These are phyloP conservation scores for Acacia pycnantha DNA, from an alignment of 331 rosid species.

Conservation along the genomic window DNA sequence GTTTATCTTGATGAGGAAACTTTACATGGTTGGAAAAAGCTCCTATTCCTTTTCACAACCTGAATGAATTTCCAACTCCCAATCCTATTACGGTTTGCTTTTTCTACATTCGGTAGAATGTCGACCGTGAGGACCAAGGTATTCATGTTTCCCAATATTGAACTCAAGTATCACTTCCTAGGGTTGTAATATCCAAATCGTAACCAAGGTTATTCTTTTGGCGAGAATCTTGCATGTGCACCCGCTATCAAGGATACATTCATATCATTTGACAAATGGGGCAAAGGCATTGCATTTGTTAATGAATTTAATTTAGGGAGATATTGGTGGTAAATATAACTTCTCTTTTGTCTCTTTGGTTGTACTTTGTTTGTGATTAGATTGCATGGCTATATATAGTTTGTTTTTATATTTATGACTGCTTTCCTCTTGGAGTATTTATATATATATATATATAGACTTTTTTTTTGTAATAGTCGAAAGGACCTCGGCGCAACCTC, in stretches of 20 bases:
- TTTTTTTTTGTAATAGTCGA: conserved; percentile 48
- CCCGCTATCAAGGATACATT: too few species aligned
- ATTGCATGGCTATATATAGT: too few species aligned
- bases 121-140: conserved; percentile 43
- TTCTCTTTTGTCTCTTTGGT: too few species aligned
- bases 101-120: conserved; percentile 35
- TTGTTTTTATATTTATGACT: too few species aligned
- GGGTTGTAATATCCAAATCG: conserved; percentile 19
- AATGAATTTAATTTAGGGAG: too few species aligned
- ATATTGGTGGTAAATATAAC: too few species aligned
- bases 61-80: too few species aligned
- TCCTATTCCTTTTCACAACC: conserved; percentile 63
- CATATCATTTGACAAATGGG: too few species aligned
- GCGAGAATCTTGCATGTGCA: conserved; percentile 52
- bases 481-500: conserved; percentile 91
- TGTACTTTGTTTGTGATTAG: too few species aligned
- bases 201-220: conserved; percentile 23
- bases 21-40: conserved; percentile 71
- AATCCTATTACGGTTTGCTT: conserved; percentile 43
- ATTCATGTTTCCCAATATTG: conserved; percentile 7
- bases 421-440: conserved; percentile 18
- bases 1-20: conserved; percentile 62
- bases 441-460: too few species aligned
- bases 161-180: conserved; percentile 17
- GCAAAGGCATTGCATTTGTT: too few species aligned